A percentile compares a stretch with the other conserved stretches of the same genome.
These are phyloP conservation scores for Phyllosticta citribraziliensis DNA, from an alignment of 2,329 filamentous ascomycete species.

Conservation along the genomic window DNA sequence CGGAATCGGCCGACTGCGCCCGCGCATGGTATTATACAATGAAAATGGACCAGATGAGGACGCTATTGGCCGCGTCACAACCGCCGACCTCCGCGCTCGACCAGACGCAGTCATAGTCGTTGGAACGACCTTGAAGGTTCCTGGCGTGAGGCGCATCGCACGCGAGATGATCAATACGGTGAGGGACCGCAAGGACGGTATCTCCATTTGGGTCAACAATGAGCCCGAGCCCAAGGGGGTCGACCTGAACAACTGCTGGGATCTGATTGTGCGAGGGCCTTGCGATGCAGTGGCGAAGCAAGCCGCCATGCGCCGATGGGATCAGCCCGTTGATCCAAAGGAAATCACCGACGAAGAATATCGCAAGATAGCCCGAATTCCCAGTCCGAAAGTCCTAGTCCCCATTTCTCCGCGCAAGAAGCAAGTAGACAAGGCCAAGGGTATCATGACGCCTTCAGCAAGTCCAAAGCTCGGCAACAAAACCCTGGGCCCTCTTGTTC, in stretches of 20 bases:
- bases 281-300: constrained; percentile 79
- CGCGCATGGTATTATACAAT: constrained; percentile 93
- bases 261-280: constrained; percentile 76
- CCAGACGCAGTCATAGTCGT: constrained; percentile 92
- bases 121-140: constrained; percentile 90
- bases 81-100: constrained; percentile 71
- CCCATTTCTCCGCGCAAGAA: constrained; percentile 3
- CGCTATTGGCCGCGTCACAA: constrained; percentile 84
- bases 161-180: constrained; percentile 84
- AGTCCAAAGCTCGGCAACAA: constrained; percentile 25
- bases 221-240: constrained; percentile 72
- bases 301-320: constrained; percentile 51
- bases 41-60: constrained; percentile 95
- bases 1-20: constrained; percentile 79
- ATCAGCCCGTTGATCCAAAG: constrained; percentile 34
- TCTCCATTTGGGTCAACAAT: constrained; percentile 91
- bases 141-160: constrained; percentile 79
- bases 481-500: background rate
- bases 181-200: constrained; percentile 69
- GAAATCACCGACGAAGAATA: constrained; percentile 26
- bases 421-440: constrained; percentile 17
- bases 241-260: constrained; percentile 89
- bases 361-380: constrained; percentile 21
- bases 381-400: constrained; percentile 18
- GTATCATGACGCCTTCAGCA: constrained; percentile 26